Evolutionary conservation across 305 asterid genomes (phyloP), one percentile per base, ranked within the genome.

Genomic region (Withania somnifera): DNA sequence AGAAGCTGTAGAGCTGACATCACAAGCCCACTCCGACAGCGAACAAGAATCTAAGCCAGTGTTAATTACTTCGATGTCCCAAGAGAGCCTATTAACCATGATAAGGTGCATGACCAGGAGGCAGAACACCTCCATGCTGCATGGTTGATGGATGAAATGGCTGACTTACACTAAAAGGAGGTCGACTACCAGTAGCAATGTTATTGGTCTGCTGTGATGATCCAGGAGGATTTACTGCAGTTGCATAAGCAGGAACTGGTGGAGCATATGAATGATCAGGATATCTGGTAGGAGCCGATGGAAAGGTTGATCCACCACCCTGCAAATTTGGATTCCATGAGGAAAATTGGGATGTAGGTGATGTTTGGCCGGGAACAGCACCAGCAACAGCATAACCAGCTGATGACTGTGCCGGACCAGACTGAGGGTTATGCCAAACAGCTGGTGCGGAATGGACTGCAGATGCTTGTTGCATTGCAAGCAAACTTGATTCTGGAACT

Each of bases 391-490:
- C 61, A 80, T 85, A 88, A 60, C 88, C 89, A 53, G 81, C 84
- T 54, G 86, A 88, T 60, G 89, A 68, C 57, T 47, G 86, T 57
- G 32, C 82, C 50, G 89, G 53, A 71, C 86, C 86, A 76, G 85
- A 82, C 52, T 69, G 89, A 83, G 90, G 78, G 83, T 85, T 87
- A 79, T 84, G 89, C 93, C 92, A 90, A 84, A 58, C 82, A 20
- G 89, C 60, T 53, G 82, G 83, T 10, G 88, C 0, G 17, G 87
- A 68, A 24, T 84, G 84, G 47, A 77, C 66, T 64, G 84, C 88
- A 14, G 91, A 79, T 77, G 85, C 28, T 84, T 88, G 94, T 77
- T 88, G 98, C 91, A 86, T 78, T 28, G 91, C 90, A 15, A 69
- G 84, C 82, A 86, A 42, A 60, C 81, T 83, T 8, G 93, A 82